phyloP scores from a whole-genome alignment of 441 rosid species.

The Erysimum pusillum region DNA sequence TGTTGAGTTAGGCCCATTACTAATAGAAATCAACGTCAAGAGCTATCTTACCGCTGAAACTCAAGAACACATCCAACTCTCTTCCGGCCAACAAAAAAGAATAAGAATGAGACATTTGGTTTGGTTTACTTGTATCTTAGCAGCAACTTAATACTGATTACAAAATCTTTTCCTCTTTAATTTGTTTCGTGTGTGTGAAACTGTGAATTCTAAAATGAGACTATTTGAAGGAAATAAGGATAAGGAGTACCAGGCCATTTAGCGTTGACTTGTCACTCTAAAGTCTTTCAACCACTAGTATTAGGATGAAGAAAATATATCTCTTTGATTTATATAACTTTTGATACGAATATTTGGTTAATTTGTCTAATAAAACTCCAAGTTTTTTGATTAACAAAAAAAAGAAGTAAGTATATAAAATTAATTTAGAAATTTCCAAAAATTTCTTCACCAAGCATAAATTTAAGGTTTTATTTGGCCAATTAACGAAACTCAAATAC shows the following conservation, averaged over 20 bases:
- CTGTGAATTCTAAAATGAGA: neutral
- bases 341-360: no score
- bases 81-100: neutral
- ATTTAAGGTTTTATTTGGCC: no score
- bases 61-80: slow-evolving; percentile 10
- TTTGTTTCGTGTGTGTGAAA: neutral
- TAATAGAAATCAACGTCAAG: neutral
- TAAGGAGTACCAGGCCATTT: neutral
- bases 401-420: no score
- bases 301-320: no score
- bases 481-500: no score
- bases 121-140: no score
- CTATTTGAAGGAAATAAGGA: neutral
- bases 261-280: neutral
- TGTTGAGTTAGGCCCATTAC: no score
- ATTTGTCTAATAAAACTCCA: no score
- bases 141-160: neutral
- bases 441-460: no score
- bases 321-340: no score
- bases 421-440: no score
- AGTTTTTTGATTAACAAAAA: no score
- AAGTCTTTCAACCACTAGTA: neutral
- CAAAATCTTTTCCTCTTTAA: neutral
- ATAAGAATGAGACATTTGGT: slow-evolving; percentile 1
- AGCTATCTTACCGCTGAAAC: neutral